phyloP scores from a whole-genome alignment of 2,329 filamentous ascomycete species.

The Alternaria longipes region DNA sequence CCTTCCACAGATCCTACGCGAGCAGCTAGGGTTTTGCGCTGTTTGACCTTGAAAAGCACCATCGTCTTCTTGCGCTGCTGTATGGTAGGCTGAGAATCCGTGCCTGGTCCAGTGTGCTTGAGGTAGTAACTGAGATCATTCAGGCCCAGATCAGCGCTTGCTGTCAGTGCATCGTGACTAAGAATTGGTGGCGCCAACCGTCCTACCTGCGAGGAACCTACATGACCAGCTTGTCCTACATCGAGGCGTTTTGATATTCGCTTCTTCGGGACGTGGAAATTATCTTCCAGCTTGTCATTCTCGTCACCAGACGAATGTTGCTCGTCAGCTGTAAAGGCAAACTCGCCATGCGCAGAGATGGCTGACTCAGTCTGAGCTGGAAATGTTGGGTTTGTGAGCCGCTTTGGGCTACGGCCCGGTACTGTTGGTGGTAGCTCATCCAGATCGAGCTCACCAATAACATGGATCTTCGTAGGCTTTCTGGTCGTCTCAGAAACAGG shows the following conservation, averaged over 20 bases:
- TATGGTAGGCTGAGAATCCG: slow-evolving; percentile 16
- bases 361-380: slow-evolving; percentile 21
- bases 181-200: slow-evolving; percentile 46
- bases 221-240: slow-evolving; percentile 26
- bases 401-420: slow-evolving; percentile 37
- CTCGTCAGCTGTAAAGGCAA: slow-evolving; percentile 33
- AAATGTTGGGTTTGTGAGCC: slow-evolving; percentile 30
- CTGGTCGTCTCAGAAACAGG: slow-evolving; percentile 7
- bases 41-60: slow-evolving; percentile 37
- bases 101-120: slow-evolving; percentile 41
- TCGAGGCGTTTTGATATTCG: slow-evolving; percentile 10
- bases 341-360: slow-evolving; percentile 32
- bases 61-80: slow-evolving; percentile 30
- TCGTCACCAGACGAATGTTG: slow-evolving; percentile 36
- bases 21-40: slow-evolving; percentile 35
- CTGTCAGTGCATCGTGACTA: slow-evolving; percentile 42
- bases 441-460: slow-evolving; percentile 27
- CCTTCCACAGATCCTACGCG: slow-evolving; percentile 34
- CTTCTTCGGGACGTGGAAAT: slow-evolving; percentile 22
- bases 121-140: slow-evolving; percentile 45
- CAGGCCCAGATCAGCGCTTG: slow-evolving; percentile 34
- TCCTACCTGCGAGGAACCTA: slow-evolving; percentile 32
- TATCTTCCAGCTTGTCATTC: slow-evolving; percentile 15
- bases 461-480: slow-evolving; percentile 25
- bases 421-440: slow-evolving; percentile 31